Conservation (phyloP, 1,284 basidiomycete species). For the Lignosus rhinocerotis region DNA sequence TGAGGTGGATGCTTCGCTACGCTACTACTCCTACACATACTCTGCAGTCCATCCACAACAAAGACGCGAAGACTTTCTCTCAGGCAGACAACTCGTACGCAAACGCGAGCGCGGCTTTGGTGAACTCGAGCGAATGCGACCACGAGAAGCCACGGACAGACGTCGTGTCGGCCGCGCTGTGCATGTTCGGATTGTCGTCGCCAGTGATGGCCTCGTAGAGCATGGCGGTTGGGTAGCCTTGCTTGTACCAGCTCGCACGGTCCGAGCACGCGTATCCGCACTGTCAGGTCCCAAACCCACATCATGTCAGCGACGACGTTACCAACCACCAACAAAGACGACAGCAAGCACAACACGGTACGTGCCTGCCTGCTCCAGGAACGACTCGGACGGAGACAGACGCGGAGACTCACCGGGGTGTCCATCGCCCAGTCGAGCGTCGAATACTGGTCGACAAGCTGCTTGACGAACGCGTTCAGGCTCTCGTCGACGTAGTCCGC, state of each 20-base stretch:
- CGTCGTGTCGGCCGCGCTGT: slow-evolving; percentile 43
- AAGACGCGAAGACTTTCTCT: not conserved
- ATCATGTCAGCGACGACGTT: not conserved
- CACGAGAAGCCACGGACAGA: slow-evolving; percentile 54
- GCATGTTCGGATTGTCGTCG: slow-evolving; percentile 51
- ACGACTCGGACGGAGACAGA: too few relatives aligned
- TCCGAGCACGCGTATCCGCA: slow-evolving; percentile 47
- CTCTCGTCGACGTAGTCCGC: slow-evolving; percentile 58
- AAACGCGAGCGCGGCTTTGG: slow-evolving; percentile 56
- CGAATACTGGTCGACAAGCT: slow-evolving; percentile 40
- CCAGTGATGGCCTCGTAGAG: slow-evolving; percentile 45
- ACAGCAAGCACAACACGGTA: too few relatives aligned
- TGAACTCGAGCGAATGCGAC: slow-evolving; percentile 50
- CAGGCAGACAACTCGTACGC: slow-evolving; percentile 40
- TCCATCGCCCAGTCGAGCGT: slow-evolving; percentile 43
- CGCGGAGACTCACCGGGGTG: slow-evolving; percentile 39
- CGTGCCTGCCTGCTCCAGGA: too few relatives aligned
- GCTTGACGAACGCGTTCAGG: slow-evolving; percentile 41
- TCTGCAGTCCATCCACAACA: not conserved
- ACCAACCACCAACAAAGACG: not conserved
- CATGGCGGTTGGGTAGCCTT: slow-evolving; percentile 44
- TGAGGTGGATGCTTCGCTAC: too few relatives aligned
- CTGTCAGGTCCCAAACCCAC: slow-evolving; percentile 19
- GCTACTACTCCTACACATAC: not conserved
- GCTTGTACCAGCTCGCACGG: slow-evolving; percentile 47